Evolutionary conservation across 202 grass and related monocot species (phyloP), one percentile per base, ranked within the genome.

Genomic region (Saccharum hybrid): DNA sequence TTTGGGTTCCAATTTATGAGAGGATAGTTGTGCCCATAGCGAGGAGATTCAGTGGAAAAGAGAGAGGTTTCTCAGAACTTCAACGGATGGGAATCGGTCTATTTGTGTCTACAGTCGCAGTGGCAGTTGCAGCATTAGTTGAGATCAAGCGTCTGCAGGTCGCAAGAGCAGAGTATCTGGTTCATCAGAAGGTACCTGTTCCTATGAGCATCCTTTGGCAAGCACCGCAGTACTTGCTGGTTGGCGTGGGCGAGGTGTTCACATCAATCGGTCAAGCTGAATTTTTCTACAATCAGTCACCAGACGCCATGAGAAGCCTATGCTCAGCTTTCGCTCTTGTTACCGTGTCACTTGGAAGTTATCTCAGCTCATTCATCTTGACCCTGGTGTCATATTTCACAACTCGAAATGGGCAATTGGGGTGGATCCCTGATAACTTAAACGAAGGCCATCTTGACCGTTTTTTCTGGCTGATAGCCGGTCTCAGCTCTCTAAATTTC

Each of bases 371-470:
- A 3, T 88, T 93, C 51, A 88, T 93, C 38, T 42, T 93, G 82
- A 90, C 88, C 12, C 22, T 93, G 5, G 88, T 90, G 70, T 86
- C 82, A 5, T 85, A 82, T 79, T 64, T 88, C 10, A 90, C 91
- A 5, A 86, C 85, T 65, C 62, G 45, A 66, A 79, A 67, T 41
- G 80, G 67, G 1, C 67, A 89, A 42, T 9, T 22, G 23, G 90
- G 87, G 52, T 92, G 90, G 90, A 86, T 92, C 67, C 87, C 90
- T 67, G 90, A 92, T 71, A 89, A 92, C 76, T 60, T 92, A 36
- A 92, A 92, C 38, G 77, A 90, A 90, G 91, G 91, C 36, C 88
- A 93, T 82, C 82, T 93, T 42, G 91, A 93, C 33, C 80, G 83
- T 12, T 93, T 93, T 72, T 93, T 93, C 82, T 90, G 88, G 91